Percentiles rank a stretch among this genome's conserved stretches.
Conservation (phyloP, 345 rosid species). For the Limnanthes douglasii region DNA sequence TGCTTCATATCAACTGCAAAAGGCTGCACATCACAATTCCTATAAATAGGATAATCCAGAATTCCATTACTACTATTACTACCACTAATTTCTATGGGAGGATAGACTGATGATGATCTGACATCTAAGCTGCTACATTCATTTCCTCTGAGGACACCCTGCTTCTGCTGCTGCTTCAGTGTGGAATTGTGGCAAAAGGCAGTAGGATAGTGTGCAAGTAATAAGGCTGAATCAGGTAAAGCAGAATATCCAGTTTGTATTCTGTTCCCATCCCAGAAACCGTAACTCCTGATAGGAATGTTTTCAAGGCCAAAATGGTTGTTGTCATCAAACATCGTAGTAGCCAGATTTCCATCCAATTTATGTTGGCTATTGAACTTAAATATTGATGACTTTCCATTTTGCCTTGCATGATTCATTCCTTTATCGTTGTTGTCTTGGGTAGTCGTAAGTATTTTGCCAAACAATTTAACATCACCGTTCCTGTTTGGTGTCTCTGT, state of each 20-base stretch:
- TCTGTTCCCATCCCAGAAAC: slow-evolving; percentile 81
- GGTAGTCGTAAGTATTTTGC: slow-evolving; percentile 45
- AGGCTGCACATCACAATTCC: slow-evolving; percentile 24
- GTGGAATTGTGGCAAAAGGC: slow-evolving; percentile 37
- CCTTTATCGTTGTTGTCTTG: slow-evolving; percentile 23
- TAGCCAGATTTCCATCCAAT: slow-evolving; percentile 13
- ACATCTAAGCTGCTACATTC: slow-evolving; percentile 21
- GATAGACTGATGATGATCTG: slow-evolving; percentile 13
- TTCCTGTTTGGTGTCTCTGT: slow-evolving; percentile 33
- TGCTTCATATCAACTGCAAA: slow-evolving; percentile 34
- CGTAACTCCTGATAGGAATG: slow-evolving; percentile 48
- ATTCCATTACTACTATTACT: slow-evolving; percentile 27
- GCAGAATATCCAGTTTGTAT: slow-evolving; percentile 61
- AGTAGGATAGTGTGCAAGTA: slow-evolving; percentile 64
- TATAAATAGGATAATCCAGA: slow-evolving; percentile 27
- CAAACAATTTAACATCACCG: slow-evolving; percentile 77
- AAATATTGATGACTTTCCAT: slow-evolving; percentile 21
- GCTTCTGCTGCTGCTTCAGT: slow-evolving; percentile 25
- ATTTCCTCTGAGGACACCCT: slow-evolving; percentile 14
- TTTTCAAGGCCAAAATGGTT: slow-evolving; percentile 34
- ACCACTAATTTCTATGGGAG: slow-evolving; percentile 19
- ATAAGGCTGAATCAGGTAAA: slow-evolving; percentile 58
- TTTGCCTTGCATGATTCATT: slow-evolving; percentile 12
- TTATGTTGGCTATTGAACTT: slow-evolving; percentile 22
- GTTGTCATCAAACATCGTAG: slow-evolving; percentile 29